Evolutionary conservation across 768 basidiomycete genomes (phyloP), one percentile per base, ranked within the genome.

Genomic region (Hortiboletus campestris): DNA sequence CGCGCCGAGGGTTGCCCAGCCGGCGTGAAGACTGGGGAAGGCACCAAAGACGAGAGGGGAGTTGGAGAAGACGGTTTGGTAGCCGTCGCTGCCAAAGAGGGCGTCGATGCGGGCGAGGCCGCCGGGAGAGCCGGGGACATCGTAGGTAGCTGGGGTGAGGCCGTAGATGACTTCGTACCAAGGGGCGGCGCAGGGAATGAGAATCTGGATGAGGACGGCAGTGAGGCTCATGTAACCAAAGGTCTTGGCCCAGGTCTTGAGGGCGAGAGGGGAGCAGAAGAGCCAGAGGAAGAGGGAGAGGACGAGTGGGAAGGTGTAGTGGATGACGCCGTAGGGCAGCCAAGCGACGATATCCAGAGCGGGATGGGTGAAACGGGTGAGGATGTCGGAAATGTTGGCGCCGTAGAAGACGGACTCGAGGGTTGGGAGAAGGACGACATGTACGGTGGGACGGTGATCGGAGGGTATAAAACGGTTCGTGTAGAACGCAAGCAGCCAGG

Each of bases 151-250:
- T 0, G 97, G 97, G 0, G 92, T 96, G 36, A 98, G 84, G 1
- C 97, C 97, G 68, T 98, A 88, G 61, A 97, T 92, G 63, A 98
- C 82, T 67, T 98, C 96, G 73, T 98, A 99, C 97, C 97, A 89
- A 6, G 97, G 97, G 1, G 97, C 88, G 1, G 96, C 86, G 66
- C 94, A 97, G 0, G 96, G 97, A 54, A 98, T 80, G 35, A 91
- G 66, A 66, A 97, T 86, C 69, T 98, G 96, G 54, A 85, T 80
- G 64, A 94, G 72, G 34, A 98, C 97, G 2, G 94, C 96, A 12
- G 80, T 74, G 51, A 95, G 77, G 74, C 93, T 98, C 84, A 98
- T 84, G 74, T 91, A 97, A 0, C 97, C 97, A 66, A 99, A 95
- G 0, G 86, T 86, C 50, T 83, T 80, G 0, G 82, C 92, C 86